phyloP scores from a whole-genome alignment of 2,329 filamentous ascomycete species.

The Thyridium curvatum region DNA sequence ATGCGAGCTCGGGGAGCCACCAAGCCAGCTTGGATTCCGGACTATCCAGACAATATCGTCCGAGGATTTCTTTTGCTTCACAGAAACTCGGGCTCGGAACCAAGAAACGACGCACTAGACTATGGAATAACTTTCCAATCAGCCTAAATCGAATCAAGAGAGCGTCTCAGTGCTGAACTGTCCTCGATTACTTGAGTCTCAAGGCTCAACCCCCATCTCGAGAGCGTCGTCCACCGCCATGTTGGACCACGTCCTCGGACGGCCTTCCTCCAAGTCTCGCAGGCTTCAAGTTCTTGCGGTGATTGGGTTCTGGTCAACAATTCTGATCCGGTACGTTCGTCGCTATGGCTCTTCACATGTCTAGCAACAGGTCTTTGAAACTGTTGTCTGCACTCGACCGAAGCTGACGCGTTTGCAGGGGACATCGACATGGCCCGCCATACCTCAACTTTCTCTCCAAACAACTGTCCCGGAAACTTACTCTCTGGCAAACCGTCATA shows the following conservation, averaged over 20 bases:
- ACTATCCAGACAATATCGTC: too few species aligned
- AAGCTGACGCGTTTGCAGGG: constrained; percentile 43
- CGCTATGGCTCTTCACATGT: background rate
- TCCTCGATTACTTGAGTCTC: too few species aligned
- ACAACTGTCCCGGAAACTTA: constrained; percentile 63
- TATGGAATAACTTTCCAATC: too few species aligned
- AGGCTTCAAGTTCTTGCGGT: constrained; percentile 90
- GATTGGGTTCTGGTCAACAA: constrained; percentile 83
- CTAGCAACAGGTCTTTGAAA: background rate
- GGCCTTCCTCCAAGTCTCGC: constrained; percentile 84
- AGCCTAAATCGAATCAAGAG: too few species aligned
- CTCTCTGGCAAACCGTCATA: constrained; percentile 84
- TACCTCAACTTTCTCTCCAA: constrained; percentile 64
- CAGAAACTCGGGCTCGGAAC: too few species aligned
- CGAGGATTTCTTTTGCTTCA: too few species aligned
- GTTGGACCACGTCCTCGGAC: constrained; percentile 86
- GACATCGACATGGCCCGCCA: constrained; percentile 83
- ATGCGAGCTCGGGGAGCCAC: too few species aligned
- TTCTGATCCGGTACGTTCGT: constrained; percentile 61
- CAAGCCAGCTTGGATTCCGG: too few species aligned
- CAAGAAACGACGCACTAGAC: too few species aligned
- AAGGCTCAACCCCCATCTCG: too few species aligned
- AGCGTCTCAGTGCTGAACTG: too few species aligned
- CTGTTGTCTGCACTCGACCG: constrained; percentile 7
- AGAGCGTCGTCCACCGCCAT: constrained; percentile 22